These are phyloP conservation scores for Drechslerella coelobrocha DNA, from an alignment of 2,329 filamentous ascomycete species.

Conservation along the genomic window DNA sequence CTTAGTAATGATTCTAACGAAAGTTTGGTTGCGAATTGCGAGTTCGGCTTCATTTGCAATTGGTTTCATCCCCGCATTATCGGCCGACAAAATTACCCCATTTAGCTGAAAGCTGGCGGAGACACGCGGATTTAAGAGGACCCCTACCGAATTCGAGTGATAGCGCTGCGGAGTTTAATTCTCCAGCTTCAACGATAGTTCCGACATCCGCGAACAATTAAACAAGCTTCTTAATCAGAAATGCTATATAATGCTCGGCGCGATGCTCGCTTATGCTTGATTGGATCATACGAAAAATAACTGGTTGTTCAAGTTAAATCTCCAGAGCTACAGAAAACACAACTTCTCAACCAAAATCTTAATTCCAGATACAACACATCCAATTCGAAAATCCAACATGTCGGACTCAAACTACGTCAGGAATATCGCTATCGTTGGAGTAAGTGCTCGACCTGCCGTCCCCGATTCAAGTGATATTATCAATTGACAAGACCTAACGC, in stretches of 20 bases:
- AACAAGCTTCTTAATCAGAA: background rate
- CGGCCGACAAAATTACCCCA: conserved; percentile 1
- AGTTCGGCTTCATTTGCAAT: too few relatives aligned
- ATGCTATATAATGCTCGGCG: background rate
- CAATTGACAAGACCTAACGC: background rate
- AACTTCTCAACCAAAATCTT: background rate
- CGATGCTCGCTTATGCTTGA: too few relatives aligned
- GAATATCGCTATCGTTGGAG: conserved; percentile 44
- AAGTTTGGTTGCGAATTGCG: too few relatives aligned
- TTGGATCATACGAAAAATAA: too few relatives aligned
- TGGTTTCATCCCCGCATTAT: too few relatives aligned
- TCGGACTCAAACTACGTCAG: conserved; percentile 23
- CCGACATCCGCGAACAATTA: background rate
- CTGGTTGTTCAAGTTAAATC: too few relatives aligned
- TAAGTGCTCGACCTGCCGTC: too few relatives aligned
- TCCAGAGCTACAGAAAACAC: background rate
- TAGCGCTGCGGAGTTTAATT: background rate
- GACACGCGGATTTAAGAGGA: background rate
- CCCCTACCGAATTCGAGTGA: background rate
- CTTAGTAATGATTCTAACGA: too few relatives aligned
- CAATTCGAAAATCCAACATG: conserved; percentile 37
- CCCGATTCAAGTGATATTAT: too few relatives aligned
- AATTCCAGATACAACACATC: conserved; percentile 5
- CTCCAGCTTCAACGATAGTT: background rate
- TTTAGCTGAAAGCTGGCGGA: background rate